Evolutionary conservation across 163 green algal species (phyloP).

Genomic region (Volvox carteri): DNA sequence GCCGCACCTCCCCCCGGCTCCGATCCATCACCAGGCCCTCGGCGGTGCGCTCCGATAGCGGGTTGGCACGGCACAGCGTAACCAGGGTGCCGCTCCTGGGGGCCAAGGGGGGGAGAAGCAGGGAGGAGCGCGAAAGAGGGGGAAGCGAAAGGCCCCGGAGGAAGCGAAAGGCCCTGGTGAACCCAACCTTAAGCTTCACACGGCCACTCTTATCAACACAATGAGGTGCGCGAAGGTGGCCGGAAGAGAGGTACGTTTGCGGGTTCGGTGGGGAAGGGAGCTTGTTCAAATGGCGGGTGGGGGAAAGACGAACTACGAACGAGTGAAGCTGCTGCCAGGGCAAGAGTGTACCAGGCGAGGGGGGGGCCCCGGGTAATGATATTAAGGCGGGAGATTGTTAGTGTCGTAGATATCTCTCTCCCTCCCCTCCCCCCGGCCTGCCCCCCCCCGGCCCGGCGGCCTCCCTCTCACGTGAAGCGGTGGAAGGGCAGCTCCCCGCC

Average conservation of each 20-base stretch:
- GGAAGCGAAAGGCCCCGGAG: too few species aligned
- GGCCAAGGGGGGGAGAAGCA: not conserved
- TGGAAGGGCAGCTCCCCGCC: conserved; percentile 61
- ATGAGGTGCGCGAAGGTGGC: too few species aligned
- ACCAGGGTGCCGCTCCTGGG: conserved; percentile 61
- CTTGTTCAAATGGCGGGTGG: too few species aligned
- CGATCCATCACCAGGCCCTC: conserved; percentile 57
- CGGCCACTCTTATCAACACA: too few species aligned
- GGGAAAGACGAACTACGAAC: too few species aligned
- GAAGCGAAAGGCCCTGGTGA: too few species aligned
- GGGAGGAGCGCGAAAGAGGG: not conserved
- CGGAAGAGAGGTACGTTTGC: too few species aligned
- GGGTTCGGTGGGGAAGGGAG: too few species aligned
- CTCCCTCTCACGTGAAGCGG: conserved; percentile 57
- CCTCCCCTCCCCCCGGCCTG: not conserved
- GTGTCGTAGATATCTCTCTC: not conserved
- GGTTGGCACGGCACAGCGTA: conserved; percentile 58
- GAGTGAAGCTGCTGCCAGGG: too few species aligned
- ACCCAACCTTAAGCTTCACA: too few species aligned
- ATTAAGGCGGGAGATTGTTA: not conserved
- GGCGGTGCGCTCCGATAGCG: conserved; percentile 52
- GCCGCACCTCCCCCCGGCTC: conserved; percentile 47
- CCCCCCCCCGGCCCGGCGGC: not conserved
- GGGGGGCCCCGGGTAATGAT: too few species aligned
- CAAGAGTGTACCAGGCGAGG: too few species aligned